Evolutionary conservation across 176 grass and related monocot species (phyloP).

Genomic region (Cenchrus americanus): DNA sequence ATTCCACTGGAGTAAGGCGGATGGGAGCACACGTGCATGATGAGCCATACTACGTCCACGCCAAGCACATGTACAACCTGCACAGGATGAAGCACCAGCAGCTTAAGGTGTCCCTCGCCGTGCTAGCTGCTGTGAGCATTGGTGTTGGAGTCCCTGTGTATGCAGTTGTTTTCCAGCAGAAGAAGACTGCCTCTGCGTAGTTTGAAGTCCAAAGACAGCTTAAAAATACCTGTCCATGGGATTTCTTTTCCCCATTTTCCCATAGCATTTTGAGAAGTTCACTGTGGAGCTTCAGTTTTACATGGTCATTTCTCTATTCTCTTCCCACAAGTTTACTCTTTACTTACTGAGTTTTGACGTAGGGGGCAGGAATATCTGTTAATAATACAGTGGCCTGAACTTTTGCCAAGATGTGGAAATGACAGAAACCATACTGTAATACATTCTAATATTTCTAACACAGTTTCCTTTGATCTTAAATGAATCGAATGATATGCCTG

Average conservation of each 20-base stretch:
- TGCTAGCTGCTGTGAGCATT: constrained; percentile 50
- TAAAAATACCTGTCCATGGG: constrained; percentile 6
- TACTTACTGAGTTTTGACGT: not conserved
- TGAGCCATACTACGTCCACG: constrained; percentile 63
- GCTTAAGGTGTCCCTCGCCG: constrained; percentile 50
- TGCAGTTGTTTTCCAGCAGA: constrained; percentile 72
- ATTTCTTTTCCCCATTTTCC: not conserved
- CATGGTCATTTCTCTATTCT: not conserved
- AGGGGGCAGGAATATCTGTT: not conserved
- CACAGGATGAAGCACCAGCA: constrained; percentile 68
- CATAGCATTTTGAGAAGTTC: constrained; percentile 3
- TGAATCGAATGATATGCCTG: not conserved
- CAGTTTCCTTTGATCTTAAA: not conserved
- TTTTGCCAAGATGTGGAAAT: constrained; percentile 10
- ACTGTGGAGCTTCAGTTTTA: not conserved
- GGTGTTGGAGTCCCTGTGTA: constrained; percentile 64
- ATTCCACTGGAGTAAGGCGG: constrained; percentile 57
- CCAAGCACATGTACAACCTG: constrained; percentile 91
- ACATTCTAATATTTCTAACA: not conserved
- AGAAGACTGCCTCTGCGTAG: constrained; percentile 66
- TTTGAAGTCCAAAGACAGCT: not conserved
- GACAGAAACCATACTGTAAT: not conserved
- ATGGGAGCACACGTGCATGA: constrained; percentile 64
- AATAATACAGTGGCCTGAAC: constrained; percentile 32
- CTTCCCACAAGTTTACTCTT: not conserved